Evolutionary conservation across 345 rosid species (phyloP), one percentile per base, ranked within the genome.

Genomic region (Balakata baccata): DNA sequence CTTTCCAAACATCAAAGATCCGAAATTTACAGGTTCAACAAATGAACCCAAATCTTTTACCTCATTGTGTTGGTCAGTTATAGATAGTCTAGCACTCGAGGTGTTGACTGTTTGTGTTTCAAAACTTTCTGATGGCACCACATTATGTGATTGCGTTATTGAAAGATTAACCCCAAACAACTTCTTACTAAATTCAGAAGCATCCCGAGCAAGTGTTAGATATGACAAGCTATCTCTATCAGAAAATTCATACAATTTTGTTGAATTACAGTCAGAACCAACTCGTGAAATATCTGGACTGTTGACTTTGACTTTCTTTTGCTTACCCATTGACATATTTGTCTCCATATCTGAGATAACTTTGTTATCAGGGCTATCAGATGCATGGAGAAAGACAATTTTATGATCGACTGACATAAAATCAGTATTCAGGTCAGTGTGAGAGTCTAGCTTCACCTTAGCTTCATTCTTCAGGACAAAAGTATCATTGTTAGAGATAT

Each of bases 1-100:
- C 78, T 86, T 89, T 75, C 92, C 89, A 67, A 72, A 79, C 74
- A 85, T 73, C 6, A 89, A 54, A 73, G 91, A 88, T 56, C 99
- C 99, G 65, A 86, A 59, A 73, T 84, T 77, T 70, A 89, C 39
- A 72, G 84, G 89, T 75, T 90, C 96, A 70, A 89, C 87, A 77
- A 79, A 77, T 57, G 53, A 37, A 75, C 68, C 73, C 57, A 85
- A 61, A 71, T 71, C 80, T 60, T 61, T 78, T 45, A 69, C 72
- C 53, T 74, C 61, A 54, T 66, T 67, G 20, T 61, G 59, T 53
- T 75, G 80, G 29, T 77, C 74, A 53, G 73, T 72, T 43, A 34
- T 14, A n/a, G 80, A 72, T 12, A 39, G 43, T 49, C 72, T 78
- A 72, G 72, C 72, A 65, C 76, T 75, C 23, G 79, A 77, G 53